Conservation (phyloP, 2,329 filamentous ascomycete species). For the Fusarium marasasianum region DNA sequence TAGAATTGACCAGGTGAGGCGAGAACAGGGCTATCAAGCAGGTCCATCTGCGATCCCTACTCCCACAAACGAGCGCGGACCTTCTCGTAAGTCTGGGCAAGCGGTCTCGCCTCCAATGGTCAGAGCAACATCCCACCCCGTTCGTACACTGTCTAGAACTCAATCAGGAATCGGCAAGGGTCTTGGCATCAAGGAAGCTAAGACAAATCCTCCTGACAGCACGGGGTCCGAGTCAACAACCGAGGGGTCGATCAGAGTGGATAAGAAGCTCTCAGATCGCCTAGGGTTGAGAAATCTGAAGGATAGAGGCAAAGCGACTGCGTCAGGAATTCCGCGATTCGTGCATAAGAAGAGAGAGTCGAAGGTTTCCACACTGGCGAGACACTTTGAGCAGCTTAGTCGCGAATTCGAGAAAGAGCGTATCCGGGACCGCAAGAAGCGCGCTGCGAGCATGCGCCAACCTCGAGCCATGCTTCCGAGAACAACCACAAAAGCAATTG, state of each 20-base stretch:
- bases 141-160: constrained; percentile 56
- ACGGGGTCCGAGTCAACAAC: constrained; percentile 36
- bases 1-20: constrained; percentile 61
- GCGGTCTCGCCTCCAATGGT: constrained; percentile 62
- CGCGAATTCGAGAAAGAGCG: constrained; percentile 97
- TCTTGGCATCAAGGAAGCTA: constrained; percentile 49
- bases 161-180: constrained; percentile 57
- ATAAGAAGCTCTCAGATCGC: constrained; percentile 82
- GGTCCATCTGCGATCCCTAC: constrained; percentile 45
- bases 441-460: constrained; percentile 77
- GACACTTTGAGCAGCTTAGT: constrained; percentile 96
- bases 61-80: constrained; percentile 46
- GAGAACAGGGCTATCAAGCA: constrained; percentile 53
- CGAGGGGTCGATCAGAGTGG: constrained; percentile 59
- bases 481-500: constrained; percentile 92
- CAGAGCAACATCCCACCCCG: constrained; percentile 63
- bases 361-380: constrained; percentile 89
- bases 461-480: constrained; percentile 85
- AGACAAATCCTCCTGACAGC: constrained; percentile 40
- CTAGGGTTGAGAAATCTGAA: constrained; percentile 74
- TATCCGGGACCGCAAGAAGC: constrained; percentile 82
- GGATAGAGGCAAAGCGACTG: constrained; percentile 60
- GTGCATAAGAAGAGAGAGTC: constrained; percentile 78
- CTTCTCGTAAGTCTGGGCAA: constrained; percentile 57
- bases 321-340: constrained; percentile 90